Evolutionary conservation across 345 rosid genomes (phyloP), one percentile per base, ranked within the genome.

Genomic region (Rhodomyrtus tomentosa): DNA sequence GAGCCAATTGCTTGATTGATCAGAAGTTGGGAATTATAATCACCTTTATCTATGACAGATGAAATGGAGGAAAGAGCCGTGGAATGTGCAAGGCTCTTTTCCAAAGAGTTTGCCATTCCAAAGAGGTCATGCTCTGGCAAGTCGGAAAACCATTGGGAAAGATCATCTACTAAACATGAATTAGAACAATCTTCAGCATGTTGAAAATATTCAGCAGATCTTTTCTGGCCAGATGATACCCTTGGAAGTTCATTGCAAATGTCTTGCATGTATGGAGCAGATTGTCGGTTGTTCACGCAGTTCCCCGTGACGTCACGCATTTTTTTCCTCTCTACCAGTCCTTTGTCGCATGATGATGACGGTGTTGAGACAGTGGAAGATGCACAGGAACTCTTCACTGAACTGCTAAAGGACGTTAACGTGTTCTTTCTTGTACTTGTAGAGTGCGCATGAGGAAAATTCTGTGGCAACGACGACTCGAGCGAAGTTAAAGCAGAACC

Each of bases 131-230:
- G 84, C 85, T 85, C 88, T 55, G 90, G 91, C 51, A 93, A 88
- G 81, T 90, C 90, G 81, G 85, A 84, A 82, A 93, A 91, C 89
- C 91, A 90, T 88, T 90, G 90, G 83, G 89, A 90, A 20, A 91
- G 90, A 89, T 92, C 92, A 58, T 93, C 95, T 55, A 86, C 49
- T 81, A 86, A 72, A 87, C 83, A 87, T 80, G 90, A 90, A 86
- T 86, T 88, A 81, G 93, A 91, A 82, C 91, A 81, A 82, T 92
- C 91, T 32, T 89, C 58, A 5, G 86, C 54, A 79, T 88, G 89
- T 86, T 89, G 91, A 85, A 89, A 87, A 58, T 90, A 90, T n/a
- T 84, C 89, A 21, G 85, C 54, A 42, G 91, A 73, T 82, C 88
- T 84, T 22, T 83, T 87, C 83, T 80, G 74, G 82, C 72, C 87